phyloP scores from a whole-genome alignment of 2,329 filamentous ascomycete species.

The Knufia petricola region DNA sequence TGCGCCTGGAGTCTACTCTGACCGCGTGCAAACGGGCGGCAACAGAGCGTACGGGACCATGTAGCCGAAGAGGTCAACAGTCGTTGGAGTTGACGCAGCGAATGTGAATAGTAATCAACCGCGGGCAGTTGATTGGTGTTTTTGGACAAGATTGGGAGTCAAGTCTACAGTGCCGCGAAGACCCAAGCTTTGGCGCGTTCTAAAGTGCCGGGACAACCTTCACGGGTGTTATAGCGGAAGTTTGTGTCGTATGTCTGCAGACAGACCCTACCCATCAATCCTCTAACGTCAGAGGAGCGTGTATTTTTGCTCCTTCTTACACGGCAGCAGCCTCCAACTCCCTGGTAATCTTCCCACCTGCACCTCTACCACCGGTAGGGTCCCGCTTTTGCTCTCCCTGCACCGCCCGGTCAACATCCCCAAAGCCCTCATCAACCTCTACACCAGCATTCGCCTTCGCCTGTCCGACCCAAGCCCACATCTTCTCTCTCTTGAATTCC shows the following conservation, averaged over 20 bases:
- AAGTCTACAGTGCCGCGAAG: too few species aligned
- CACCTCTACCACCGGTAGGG: conserved; percentile 21
- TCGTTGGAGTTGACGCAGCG: too few species aligned
- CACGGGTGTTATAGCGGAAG: too few species aligned
- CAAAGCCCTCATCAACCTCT: conserved; percentile 27
- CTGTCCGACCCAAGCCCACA: conserved; percentile 47
- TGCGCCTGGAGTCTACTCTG: conserved; percentile 21
- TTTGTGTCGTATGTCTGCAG: too few species aligned
- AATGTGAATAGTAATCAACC: neutral
- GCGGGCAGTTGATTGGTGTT: neutral
- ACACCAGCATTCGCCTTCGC: conserved; percentile 32
- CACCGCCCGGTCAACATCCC: conserved; percentile 20
- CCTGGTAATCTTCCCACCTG: conserved; percentile 20
- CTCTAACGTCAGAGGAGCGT: too few species aligned
- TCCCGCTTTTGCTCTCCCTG: conserved; percentile 12
- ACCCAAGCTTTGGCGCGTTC: too few species aligned
- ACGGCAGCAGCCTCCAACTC: conserved; percentile 17
- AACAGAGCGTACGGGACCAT: conserved; percentile 20
- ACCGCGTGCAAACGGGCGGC: conserved; percentile 21
- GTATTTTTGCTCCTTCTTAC: neutral
- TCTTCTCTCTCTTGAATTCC: conserved; percentile 68
- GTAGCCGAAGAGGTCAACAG: conserved; percentile 6
- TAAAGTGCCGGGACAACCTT: too few species aligned
- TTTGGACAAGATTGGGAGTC: too few species aligned
- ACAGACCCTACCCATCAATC: too few species aligned